phyloP scores from a whole-genome alignment of 495 filamentous ascomycete species.

The Chaetomium tenue region DNA sequence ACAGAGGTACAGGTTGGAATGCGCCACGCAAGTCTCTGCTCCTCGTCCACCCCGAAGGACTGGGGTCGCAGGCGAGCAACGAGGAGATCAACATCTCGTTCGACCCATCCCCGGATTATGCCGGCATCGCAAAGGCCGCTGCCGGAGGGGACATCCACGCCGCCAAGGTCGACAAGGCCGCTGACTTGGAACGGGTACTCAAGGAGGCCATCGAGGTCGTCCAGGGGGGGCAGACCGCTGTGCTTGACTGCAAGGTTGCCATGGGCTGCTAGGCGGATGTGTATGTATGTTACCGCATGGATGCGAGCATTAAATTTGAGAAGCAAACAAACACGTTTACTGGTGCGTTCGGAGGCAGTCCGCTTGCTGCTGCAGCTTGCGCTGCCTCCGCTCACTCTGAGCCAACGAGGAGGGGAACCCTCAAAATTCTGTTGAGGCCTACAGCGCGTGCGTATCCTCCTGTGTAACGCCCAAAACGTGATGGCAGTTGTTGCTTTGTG shows the following conservation, averaged over 20 bases:
- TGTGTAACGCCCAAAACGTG: too few relatives aligned
- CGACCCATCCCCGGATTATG: constrained; percentile 80
- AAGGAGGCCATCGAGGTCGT: constrained; percentile 68
- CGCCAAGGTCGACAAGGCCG: constrained; percentile 58
- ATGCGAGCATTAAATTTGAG: too few relatives aligned
- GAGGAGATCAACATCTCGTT: constrained; percentile 90
- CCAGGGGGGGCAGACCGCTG: constrained; percentile 63
- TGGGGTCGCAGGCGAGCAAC: constrained; percentile 72
- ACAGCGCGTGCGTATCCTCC: too few relatives aligned
- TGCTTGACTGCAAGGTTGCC: constrained; percentile 57
- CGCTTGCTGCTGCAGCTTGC: too few relatives aligned
- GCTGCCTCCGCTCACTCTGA: too few relatives aligned
- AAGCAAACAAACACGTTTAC: too few relatives aligned
- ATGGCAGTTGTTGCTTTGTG: too few relatives aligned
- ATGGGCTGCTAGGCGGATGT: constrained; percentile 33
- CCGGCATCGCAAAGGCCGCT: constrained; percentile 84
- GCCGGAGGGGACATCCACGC: constrained; percentile 72
- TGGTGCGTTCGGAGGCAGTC: too few relatives aligned
- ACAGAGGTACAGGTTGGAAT: constrained; percentile 69
- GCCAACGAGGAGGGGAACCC: too few relatives aligned
- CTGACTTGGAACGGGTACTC: constrained; percentile 60
- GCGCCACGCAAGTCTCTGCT: constrained; percentile 73
- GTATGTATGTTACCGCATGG: too few relatives aligned
- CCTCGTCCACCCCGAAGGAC: constrained; percentile 79
- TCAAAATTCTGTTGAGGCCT: too few relatives aligned